Evolutionary conservation across 2,329 filamentous ascomycete species (phyloP).

Genomic region (Eurotiales sp.): DNA sequence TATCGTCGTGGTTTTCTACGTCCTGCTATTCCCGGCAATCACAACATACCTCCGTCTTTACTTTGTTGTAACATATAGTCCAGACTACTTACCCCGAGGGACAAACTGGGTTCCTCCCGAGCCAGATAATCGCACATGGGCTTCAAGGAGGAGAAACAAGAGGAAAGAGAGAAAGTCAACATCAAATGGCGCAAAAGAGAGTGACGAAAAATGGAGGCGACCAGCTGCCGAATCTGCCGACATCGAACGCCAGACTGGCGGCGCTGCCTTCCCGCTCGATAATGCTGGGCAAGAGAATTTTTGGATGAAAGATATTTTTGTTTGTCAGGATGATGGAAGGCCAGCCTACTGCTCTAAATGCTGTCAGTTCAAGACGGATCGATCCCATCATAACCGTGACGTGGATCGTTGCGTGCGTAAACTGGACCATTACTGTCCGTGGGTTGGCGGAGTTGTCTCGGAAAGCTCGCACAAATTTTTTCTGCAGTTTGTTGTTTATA

Average conservation of each 20-base stretch:
- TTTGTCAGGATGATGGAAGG: slow-evolving; percentile 77
- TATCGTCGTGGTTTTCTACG: slow-evolving; percentile 68
- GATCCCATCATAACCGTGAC: slow-evolving; percentile 82
- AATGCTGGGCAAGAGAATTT: slow-evolving; percentile 69
- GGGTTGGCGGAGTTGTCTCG: slow-evolving; percentile 87
- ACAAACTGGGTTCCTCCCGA: slow-evolving; percentile 14
- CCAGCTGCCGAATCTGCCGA: slow-evolving; percentile 12
- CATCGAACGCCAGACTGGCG: slow-evolving; percentile 22
- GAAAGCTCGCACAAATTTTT: slow-evolving; percentile 92
- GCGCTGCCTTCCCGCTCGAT: slow-evolving; percentile 45
- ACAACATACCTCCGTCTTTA: slow-evolving; percentile 69
- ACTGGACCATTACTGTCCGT: slow-evolving; percentile 96
- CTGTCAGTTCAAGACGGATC: slow-evolving; percentile 81
- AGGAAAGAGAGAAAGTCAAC: slow-evolving; percentile 21
- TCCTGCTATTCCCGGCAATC: slow-evolving; percentile 65
- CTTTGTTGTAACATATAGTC: slow-evolving; percentile 63
- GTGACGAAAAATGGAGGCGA: slow-evolving; percentile 21
- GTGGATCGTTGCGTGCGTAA: slow-evolving; percentile 76
- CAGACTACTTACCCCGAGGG: slow-evolving; percentile 70
- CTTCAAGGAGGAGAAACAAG: slow-evolving; percentile 22
- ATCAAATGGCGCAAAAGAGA: slow-evolving; percentile 20
- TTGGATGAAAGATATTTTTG: slow-evolving; percentile 77
- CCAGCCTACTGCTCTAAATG: slow-evolving; percentile 84
- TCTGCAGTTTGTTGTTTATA: slow-evolving; percentile 77
- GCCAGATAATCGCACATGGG: slow-evolving; percentile 3